Conservation (phyloP, 164 flowering plant species). For the Umbellularia californica region DNA sequence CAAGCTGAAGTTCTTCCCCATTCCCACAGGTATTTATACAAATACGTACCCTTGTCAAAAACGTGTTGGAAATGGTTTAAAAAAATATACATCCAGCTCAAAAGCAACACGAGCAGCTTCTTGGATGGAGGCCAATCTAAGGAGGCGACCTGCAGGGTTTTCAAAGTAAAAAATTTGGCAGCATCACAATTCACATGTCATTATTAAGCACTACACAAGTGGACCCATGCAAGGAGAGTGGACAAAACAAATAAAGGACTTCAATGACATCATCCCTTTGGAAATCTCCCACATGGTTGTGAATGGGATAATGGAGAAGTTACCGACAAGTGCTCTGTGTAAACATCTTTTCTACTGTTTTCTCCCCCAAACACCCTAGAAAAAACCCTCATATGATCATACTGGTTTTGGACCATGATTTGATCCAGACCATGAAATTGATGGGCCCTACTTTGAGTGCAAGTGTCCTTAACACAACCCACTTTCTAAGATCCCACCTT, state of each 20-base stretch:
- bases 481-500: too few species aligned
- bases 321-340: too few species aligned
- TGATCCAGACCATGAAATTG: too few species aligned
- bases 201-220: not conserved
- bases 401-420: too few species aligned
- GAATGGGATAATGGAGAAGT: not conserved
- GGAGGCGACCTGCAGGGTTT: not conserved
- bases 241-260: not conserved
- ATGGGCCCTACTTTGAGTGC: too few species aligned
- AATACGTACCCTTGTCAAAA: conserved; percentile 1
- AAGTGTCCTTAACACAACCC: too few species aligned
- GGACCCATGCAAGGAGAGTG: not conserved
- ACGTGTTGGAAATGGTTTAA: too few species aligned
- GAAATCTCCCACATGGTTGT: too few species aligned
- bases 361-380: not conserved
- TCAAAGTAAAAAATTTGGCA: not conserved
- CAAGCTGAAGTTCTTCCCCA: not conserved
- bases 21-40: conserved; percentile 8
- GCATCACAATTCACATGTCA: not conserved
- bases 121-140: not conserved
- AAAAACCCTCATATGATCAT: not conserved
- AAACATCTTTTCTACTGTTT: not conserved
- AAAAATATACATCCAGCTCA: not conserved
- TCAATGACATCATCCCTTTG: not conserved
- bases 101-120: conserved; percentile 9